Evolutionary conservation across 805 yeast species (phyloP), one percentile per base, ranked within the genome.

Genomic region (Phaffomyces opuntiae): DNA sequence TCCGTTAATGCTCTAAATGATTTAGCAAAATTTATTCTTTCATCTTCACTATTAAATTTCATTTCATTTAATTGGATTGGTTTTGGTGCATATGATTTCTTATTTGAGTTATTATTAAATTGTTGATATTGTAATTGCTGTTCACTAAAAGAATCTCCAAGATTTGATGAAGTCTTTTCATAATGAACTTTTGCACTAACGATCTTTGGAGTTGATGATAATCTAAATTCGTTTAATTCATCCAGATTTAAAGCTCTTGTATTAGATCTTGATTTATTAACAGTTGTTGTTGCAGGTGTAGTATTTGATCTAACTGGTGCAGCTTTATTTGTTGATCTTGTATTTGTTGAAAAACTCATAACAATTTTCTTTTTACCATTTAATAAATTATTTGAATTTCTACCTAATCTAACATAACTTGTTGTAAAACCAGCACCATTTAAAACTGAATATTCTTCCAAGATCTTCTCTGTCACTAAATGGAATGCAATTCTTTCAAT

Each of bases 401-500:
- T 68, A 0, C 96, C 96, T 1, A 72, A 53, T 50, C 71, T 72
- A 6, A 90, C 75, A 57, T 91, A 91, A 44, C 85, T 83, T 2
- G 84, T 69, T 0, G 95, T 85, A 67, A 83, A 90, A 0, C 96
- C 95, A n/a, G 79, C 75, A 19, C 75, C 78, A 53, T 80, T 86
- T 72, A 81, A 77, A 7, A 82, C 69, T 2, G 88, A 76, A 55
- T 81, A 83, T 60, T 90, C 97, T 47, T 72, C 73, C 33, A 93
- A 62, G 13, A 81, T 73, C 24, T 78, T 76, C 46, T 80, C 79
- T 11, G 85, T 75, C 26, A 87, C 73, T 48, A 93, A 65, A 52
- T 83, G 83, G 61, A 87, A 89, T 51, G 90, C 84, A 7, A 93
- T 77, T 50, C 98, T 70, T 62, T 90, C 96, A 29, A 87, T 72